Evolutionary conservation across 106 monocot genomes (phyloP), one percentile per base, ranked within the genome.

Genomic region (Apostasia shenzhenica): DNA sequence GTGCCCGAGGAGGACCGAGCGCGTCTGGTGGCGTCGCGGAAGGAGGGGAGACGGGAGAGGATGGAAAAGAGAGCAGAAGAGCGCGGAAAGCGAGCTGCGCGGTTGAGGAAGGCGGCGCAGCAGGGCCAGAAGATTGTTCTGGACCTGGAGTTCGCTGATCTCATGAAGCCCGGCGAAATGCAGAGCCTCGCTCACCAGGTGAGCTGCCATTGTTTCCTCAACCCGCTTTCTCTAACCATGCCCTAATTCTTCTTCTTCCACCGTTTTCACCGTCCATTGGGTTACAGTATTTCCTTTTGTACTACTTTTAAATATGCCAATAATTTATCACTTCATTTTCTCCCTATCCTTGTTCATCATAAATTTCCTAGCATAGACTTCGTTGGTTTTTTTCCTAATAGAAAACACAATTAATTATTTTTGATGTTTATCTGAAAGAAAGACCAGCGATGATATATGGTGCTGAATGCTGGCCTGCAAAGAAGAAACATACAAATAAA

Each of bases 181-280:
- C 85, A 86, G 37, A 91, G 91, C 63, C 83, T 95, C 45, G 84
- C 79, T 1, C 95, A 95, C 44, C 95, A 95, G 95, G 95, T 95
- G 69, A 4, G 5, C 14, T 39, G 2, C 47, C 44, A 2, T 59
- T 69, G 43, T 41, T 54, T 59, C 40, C 3, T 69, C 2, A 7
- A 26, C 26, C 26, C 26, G 0, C 26, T 26, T 26, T 26, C 26
- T 26, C 26, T 26, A 26, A 26, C 26, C 26, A 26, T 26, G 26
- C 26, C 26, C 26, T 26, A 26, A 26, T 26, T 26, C 26, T 26
- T 26, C 26, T 26, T 26, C 26, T 26, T 26, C 26, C 26, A 26
- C 26, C 26, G 26, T 26, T 26, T 26, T 26, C 26, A 26, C 26
- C 26, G 26, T 26, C 26, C 26, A 0, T 26, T 26, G 26, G 26